Evolutionary conservation across 495 filamentous ascomycete genomes (phyloP).

Genomic region (Penicillium cataractarum): DNA sequence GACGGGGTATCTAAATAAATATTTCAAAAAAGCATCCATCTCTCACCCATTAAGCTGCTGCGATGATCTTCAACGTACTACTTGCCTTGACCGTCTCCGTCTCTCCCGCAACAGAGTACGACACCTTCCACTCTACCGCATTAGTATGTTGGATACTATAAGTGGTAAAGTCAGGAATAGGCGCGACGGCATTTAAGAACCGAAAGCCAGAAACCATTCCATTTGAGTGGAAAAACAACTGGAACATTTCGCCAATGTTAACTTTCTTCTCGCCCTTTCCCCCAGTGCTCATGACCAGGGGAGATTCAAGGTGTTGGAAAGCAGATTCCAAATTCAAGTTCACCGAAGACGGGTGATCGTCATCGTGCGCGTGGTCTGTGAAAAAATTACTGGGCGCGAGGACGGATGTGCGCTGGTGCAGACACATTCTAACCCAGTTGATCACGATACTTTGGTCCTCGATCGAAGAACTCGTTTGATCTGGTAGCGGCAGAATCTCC

Average conservation of each 20-base stretch:
- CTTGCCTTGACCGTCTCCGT: not conserved
- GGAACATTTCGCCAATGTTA: slow-evolving; percentile 10
- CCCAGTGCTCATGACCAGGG: not conserved
- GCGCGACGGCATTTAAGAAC: not conserved
- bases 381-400: not conserved
- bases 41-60: not conserved
- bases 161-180: slow-evolving; percentile 6
- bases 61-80: not conserved
- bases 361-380: not conserved
- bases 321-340: not conserved
- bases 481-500: not conserved
- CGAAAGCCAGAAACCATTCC: slow-evolving; percentile 3
- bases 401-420: not conserved
- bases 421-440: not conserved
- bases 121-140: not conserved
- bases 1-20: not conserved
- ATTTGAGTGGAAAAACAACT: not conserved
- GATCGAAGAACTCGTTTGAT: not conserved
- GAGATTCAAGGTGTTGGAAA: not conserved
- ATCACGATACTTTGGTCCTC: not conserved
- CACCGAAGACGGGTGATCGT: not conserved
- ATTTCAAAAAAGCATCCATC: not conserved
- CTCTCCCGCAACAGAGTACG: not conserved
- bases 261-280: not conserved
- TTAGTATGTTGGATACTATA: slow-evolving; percentile 5